Evolutionary conservation across 2,329 filamentous ascomycete species (phyloP).

Genomic region (Emericellopsis atlantica): DNA sequence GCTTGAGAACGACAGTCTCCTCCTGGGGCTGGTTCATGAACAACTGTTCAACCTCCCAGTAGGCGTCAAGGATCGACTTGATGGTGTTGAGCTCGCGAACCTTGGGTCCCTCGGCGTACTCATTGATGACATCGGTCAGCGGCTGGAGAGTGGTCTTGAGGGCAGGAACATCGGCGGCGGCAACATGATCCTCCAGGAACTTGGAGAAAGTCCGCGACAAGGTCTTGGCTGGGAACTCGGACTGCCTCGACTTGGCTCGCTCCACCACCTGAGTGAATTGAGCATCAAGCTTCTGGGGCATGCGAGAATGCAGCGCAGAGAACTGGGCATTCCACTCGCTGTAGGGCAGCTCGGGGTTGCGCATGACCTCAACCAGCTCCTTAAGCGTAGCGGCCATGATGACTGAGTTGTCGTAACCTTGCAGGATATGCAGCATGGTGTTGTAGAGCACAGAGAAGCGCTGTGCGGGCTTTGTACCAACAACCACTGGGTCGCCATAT

Average conservation of each 20-base stretch:
- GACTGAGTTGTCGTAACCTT: constrained; percentile 93
- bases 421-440: constrained; percentile 76
- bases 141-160: constrained; percentile 64
- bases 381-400: constrained; percentile 83
- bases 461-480: constrained; percentile 87
- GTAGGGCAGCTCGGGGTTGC: constrained; percentile 82
- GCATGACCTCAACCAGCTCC: constrained; percentile 80
- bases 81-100: constrained; percentile 80
- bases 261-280: constrained; percentile 79
- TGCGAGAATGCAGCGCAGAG: constrained; percentile 90
- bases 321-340: constrained; percentile 95
- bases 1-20: constrained; percentile 84
- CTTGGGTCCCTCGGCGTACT: constrained; percentile 82
- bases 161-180: constrained; percentile 57
- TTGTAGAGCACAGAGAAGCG: constrained; percentile 65
- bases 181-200: constrained; percentile 80
- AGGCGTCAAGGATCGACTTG: constrained; percentile 64
- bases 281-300: constrained; percentile 85
- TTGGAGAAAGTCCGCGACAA: constrained; percentile 73
- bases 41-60: constrained; percentile 71
- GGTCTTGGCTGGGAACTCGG: constrained; percentile 86
- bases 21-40: constrained; percentile 85
- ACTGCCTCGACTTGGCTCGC: constrained; percentile 60
- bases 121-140: constrained; percentile 62
- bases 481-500: constrained; percentile 72